Conservation (phyloP, 169 alveolate species). For the Eimeria maxima region DNA sequence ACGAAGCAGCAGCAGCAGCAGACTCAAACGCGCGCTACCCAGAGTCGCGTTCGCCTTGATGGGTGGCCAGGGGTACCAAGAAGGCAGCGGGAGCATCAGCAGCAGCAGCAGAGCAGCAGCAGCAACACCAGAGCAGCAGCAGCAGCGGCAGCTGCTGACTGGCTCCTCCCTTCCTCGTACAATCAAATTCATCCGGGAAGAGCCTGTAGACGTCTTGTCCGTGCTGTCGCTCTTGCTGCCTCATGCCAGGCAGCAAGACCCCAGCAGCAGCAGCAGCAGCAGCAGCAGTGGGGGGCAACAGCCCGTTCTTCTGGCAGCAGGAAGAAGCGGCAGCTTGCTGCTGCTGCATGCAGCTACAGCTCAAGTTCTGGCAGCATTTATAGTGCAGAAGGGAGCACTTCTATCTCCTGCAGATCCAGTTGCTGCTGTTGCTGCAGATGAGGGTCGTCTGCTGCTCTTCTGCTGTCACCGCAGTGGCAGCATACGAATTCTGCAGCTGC, state of each 20-base stretch:
- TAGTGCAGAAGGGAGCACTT: conserved; percentile 9
- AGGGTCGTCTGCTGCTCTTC: conserved; percentile 42
- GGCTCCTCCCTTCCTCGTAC: not conserved
- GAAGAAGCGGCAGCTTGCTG: conserved; percentile 69
- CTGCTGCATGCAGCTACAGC: conserved; percentile 54
- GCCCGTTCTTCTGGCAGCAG: conserved; percentile 56
- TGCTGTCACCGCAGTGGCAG: conserved; percentile 64
- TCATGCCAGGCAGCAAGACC: not conserved
- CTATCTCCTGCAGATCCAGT: not conserved
- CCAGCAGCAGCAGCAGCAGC: conserved; percentile 23
- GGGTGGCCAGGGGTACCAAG: not conserved
- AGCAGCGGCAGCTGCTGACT: conserved; percentile 34
- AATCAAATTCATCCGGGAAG: conserved; percentile 11
- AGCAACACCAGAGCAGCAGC: conserved; percentile 28
- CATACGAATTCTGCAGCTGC: conserved; percentile 53
- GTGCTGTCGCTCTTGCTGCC: conserved; percentile 28
- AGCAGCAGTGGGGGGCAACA: not conserved
- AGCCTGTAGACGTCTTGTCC: conserved; percentile 27
- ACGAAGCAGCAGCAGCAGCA: conserved; percentile 60
- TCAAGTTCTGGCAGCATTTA: not conserved
- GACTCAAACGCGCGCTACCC: not conserved
- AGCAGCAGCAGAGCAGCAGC: conserved; percentile 15
- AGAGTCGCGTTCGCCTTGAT: not conserved
- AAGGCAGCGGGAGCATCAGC: conserved; percentile 13
- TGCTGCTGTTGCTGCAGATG: conserved; percentile 64